Evolutionary conservation across 2,329 filamentous ascomycete genomes (phyloP).

Genomic region (Tolypocladium paradoxum): DNA sequence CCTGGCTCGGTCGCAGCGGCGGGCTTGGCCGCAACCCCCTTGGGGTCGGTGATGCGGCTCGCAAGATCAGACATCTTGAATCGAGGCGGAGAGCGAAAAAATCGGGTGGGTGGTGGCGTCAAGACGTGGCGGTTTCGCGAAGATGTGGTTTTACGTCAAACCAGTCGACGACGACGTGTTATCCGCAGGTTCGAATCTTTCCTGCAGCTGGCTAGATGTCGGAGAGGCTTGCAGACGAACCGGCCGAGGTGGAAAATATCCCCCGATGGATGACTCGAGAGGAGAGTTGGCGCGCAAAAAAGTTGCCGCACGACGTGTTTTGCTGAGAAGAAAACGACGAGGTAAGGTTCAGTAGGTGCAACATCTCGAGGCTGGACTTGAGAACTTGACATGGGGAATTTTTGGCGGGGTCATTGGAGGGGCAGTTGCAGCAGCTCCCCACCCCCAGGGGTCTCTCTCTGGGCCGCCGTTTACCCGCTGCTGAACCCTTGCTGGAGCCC

Average conservation of each 20-base stretch:
- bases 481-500: neutral
- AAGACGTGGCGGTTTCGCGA: neutral
- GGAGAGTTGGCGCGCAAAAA: neutral
- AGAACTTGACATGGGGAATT: conserved; percentile 6
- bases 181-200: neutral
- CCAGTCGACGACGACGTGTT: neutral
- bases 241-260: neutral
- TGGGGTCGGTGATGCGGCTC: conserved; percentile 38
- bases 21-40: conserved; percentile 12
- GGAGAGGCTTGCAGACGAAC: neutral
- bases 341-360: neutral
- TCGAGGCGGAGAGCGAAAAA: neutral
- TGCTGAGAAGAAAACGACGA: neutral
- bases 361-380: neutral
- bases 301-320: neutral
- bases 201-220: neutral
- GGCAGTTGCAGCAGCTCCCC: conserved; percentile 12
- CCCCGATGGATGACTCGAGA: neutral
- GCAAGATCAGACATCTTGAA: conserved; percentile 37
- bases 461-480: conserved; percentile 19
- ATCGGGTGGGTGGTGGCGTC: neutral
- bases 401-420: conserved; percentile 25
- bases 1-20: neutral
- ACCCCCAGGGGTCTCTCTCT: neutral
- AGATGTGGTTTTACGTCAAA: neutral